Conservation (phyloP, 495 filamentous ascomycete genomes). For the Trichoderma erinaceum region DNA sequence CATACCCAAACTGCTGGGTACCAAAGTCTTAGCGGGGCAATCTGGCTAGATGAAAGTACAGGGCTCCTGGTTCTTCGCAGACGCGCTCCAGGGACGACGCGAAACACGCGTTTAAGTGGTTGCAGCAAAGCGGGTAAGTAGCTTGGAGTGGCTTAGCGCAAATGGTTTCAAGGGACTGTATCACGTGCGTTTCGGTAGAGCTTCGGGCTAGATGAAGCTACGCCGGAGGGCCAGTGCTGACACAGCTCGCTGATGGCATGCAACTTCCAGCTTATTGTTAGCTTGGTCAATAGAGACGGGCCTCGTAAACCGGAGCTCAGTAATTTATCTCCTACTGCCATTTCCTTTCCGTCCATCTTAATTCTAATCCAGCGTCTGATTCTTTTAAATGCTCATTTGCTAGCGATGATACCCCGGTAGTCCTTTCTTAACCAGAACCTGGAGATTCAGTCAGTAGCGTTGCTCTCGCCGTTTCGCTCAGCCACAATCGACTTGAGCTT, state of each 20-base stretch:
- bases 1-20: background rate
- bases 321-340: background rate
- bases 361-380: background rate
- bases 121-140: slow-evolving; percentile 10
- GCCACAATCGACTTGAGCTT: background rate
- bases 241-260: slow-evolving; percentile 3
- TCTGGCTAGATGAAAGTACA: background rate
- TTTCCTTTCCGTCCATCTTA: background rate
- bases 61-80: background rate
- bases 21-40: slow-evolving; percentile 8
- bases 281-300: background rate
- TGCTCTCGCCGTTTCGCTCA: slow-evolving; percentile 4
- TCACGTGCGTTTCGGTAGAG: slow-evolving; percentile 3
- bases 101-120: slow-evolving; percentile 23
- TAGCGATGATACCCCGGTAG: too few species aligned
- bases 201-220: background rate
- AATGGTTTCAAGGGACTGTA: background rate
- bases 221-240: background rate
- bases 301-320: background rate
- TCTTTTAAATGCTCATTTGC: slow-evolving; percentile 13
- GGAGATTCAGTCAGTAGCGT: background rate
- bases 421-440: too few species aligned
- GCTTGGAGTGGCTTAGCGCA: background rate
- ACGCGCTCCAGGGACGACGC: slow-evolving; percentile 22
- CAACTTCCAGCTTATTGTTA: background rate